Evolutionary conservation across 768 basidiomycete genomes (phyloP).

Genomic region (Termitomyces sp.): DNA sequence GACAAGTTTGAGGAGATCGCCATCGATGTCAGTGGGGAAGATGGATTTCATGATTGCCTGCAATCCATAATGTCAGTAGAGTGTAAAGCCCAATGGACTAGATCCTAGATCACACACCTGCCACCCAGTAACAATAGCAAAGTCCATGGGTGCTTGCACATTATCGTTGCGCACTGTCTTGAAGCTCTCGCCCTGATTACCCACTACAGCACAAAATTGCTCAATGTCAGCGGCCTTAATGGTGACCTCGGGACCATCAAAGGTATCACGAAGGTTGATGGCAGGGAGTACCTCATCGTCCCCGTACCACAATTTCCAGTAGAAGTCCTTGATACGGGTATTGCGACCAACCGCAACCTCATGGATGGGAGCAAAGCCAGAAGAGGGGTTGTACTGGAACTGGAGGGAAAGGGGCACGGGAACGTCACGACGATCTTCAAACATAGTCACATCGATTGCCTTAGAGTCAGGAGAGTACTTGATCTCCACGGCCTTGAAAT

Average conservation of each 20-base stretch:
- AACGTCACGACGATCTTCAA: slow-evolving; percentile 75
- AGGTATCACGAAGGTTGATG: slow-evolving; percentile 79
- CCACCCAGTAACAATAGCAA: slow-evolving; percentile 98
- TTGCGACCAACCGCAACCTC: slow-evolving; percentile 84
- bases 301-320: slow-evolving; percentile 98
- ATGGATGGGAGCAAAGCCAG: slow-evolving; percentile 90
- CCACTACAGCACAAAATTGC: slow-evolving; percentile 88
- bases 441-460: slow-evolving; percentile 69
- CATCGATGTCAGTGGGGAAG: slow-evolving; percentile 89
- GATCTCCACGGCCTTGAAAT: slow-evolving; percentile 85
- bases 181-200: slow-evolving; percentile 90
- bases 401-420: slow-evolving; percentile 79
- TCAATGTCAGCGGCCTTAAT: slow-evolving; percentile 78
- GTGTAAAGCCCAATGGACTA: not conserved
- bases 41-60: slow-evolving; percentile 99
- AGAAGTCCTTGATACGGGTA: slow-evolving; percentile 91
- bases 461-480: slow-evolving; percentile 48
- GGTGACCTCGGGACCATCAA: slow-evolving; percentile 82
- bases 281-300: slow-evolving; percentile 73
- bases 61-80: slow-evolving; percentile 6
- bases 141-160: slow-evolving; percentile 95
- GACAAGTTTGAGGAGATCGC: slow-evolving; percentile 92
- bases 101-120: slow-evolving; percentile 56
- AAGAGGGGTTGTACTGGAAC: slow-evolving; percentile 84
- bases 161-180: slow-evolving; percentile 67